These are phyloP conservation scores for Mortierella sp. DNA, from an alignment of 371 early-diverging fungal species.

Conservation along the genomic window DNA sequence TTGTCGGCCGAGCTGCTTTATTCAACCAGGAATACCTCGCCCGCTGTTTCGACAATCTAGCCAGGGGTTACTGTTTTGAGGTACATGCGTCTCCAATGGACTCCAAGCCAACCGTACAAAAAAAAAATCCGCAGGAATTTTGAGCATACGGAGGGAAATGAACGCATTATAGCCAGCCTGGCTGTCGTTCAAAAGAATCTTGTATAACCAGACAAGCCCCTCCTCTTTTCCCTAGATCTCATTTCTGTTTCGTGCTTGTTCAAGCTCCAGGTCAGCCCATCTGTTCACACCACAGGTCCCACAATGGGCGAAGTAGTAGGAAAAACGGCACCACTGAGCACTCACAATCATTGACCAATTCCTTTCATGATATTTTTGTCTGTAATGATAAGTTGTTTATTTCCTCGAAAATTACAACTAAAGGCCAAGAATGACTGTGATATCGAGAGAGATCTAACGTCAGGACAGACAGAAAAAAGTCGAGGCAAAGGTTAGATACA, in stretches of 20 bases:
- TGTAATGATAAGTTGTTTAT: conserved; percentile 39
- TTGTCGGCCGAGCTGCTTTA: not conserved
- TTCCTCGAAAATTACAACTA: conserved; percentile 42
- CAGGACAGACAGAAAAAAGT: not conserved
- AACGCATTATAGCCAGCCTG: not conserved
- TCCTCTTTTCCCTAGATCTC: not conserved
- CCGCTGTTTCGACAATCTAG: not conserved
- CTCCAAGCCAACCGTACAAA: not conserved
- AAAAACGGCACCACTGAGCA: conserved; percentile 1
- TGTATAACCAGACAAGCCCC: not conserved
- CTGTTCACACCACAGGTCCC: not conserved
- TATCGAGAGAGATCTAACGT: conserved; percentile 32
- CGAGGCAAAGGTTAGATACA: not conserved
- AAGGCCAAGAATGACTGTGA: conserved; percentile 37
- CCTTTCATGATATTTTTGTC: not conserved
- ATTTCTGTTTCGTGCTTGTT: not conserved
- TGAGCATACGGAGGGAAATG: not conserved
- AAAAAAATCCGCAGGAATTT: not conserved
- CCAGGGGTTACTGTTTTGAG: not conserved
- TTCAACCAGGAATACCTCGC: not conserved
- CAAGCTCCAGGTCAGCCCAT: not conserved
- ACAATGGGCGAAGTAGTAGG: not conserved
- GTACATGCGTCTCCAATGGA: not conserved
- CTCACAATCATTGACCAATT: not conserved
- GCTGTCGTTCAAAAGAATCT: no score